Evolutionary conservation across 2,329 filamentous ascomycete species (phyloP).

Genomic region (Camptophora hylomeconis): DNA sequence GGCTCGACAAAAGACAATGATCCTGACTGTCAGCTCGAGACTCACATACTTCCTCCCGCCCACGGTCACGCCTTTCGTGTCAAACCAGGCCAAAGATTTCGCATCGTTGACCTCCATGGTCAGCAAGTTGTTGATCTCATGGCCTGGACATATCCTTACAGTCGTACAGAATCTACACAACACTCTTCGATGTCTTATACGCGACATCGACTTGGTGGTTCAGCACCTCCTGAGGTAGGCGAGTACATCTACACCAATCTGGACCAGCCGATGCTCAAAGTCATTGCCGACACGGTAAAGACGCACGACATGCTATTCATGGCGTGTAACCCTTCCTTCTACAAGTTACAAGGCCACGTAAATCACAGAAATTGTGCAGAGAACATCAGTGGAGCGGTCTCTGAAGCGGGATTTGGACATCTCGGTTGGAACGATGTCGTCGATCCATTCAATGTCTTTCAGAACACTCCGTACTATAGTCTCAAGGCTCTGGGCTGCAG

Average conservation of each 20-base stretch:
- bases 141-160: constrained; percentile 22
- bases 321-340: constrained; percentile 27
- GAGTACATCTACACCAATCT: constrained; percentile 27
- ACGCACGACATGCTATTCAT: constrained; percentile 30
- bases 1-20: too few species aligned
- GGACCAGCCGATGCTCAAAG: constrained; percentile 22
- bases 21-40: too few species aligned
- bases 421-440: constrained; percentile 23
- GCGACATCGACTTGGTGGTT: constrained; percentile 24
- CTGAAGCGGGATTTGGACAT: constrained; percentile 21
- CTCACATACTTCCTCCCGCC: constrained; percentile 10
- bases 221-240: constrained; percentile 22
- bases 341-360: constrained; percentile 20
- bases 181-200: constrained; percentile 28
- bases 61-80: constrained; percentile 22
- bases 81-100: constrained; percentile 23
- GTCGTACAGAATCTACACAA: constrained; percentile 12
- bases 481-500: constrained; percentile 25
- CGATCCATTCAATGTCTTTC: constrained; percentile 29
- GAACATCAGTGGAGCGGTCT: constrained; percentile 27
- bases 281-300: constrained; percentile 25
- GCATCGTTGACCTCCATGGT: constrained; percentile 27
- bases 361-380: constrained; percentile 25
- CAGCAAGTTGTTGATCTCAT: constrained; percentile 29
- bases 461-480: constrained; percentile 27